A percentile compares a stretch with the other conserved stretches of the same genome.
These are phyloP conservation scores for Mortierella sp. DNA, from an alignment of 371 early-diverging fungal species.

Conservation along the genomic window DNA sequence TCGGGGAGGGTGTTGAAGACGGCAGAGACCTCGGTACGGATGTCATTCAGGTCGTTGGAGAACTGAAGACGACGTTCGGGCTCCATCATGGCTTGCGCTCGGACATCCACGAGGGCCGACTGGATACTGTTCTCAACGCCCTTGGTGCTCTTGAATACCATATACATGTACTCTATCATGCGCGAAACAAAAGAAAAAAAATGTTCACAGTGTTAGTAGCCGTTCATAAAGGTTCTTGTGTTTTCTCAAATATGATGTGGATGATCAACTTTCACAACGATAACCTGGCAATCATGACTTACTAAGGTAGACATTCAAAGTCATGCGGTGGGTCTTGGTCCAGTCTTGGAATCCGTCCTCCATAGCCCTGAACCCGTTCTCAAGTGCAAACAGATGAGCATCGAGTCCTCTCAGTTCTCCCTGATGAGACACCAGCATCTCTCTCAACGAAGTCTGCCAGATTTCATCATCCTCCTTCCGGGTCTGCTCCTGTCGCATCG, in stretches of 20 bases:
- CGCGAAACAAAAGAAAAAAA: not conserved
- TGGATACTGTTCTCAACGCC: conserved; percentile 16
- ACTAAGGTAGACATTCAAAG: conserved; percentile 23
- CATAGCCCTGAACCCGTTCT: conserved; percentile 9
- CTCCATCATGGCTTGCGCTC: not conserved
- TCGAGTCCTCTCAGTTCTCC: not conserved
- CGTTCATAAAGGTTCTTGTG: not conserved
- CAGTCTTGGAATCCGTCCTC: conserved; percentile 14
- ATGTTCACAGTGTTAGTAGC: not conserved
- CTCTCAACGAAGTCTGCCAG: conserved; percentile 11
- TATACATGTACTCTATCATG: conserved; percentile 34
- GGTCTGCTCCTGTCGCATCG: not conserved
- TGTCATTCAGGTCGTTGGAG: conserved; percentile 6
- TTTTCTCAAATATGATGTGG: too few species aligned
- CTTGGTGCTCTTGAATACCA: conserved; percentile 27
- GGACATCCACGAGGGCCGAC: conserved; percentile 7
- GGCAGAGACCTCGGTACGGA: conserved; percentile 18
- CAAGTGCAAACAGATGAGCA: not conserved
- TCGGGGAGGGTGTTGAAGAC: conserved; percentile 20
- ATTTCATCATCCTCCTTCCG: not conserved
- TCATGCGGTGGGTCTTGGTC: conserved; percentile 18
- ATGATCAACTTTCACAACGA: too few species aligned
- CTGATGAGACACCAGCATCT: conserved; percentile 8
- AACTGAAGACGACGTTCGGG: conserved; percentile 13
- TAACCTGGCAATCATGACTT: conserved; percentile 8